Evolutionary conservation across 1,139 yeast genomes (phyloP), one percentile per base, ranked within the genome.

Genomic region (Meyerozyma elateridarum): DNA sequence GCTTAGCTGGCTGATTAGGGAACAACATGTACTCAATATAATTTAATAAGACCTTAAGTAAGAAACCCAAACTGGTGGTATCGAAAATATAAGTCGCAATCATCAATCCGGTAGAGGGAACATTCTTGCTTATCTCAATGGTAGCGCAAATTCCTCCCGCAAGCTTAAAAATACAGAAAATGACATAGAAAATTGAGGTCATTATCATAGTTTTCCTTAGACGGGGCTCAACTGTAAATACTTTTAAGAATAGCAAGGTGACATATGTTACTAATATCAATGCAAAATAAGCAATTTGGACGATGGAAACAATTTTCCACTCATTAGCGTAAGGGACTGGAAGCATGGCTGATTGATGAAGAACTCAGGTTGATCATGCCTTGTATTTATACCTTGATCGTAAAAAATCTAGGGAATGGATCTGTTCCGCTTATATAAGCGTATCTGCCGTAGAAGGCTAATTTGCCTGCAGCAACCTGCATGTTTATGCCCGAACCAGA

Each of bases 21-120:
- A 24, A 24, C 26, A 36, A 24, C 34, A 40, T 25, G 6, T 25
- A 28, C 27, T 42, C 41, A 28, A 45, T 18, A 24, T 40, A 38
- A 4, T 44, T 47, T 28, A 41, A 35, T 8, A 38, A n/a, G 14
- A 41, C n/a, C 24, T 38, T 47, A 18, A 45, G 40, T 8, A 46
- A 32, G 11, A 48, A 22, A 19, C 55, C 54, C 19, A 49, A 29
- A 5, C 52, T 43, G 15, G 46, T 35, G 8, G 46, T 37, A 30
- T 51, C 52, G 22, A 48, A 44, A 13, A 46, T 33, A 26, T 45
- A 50, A 2, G 54, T 36, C 5, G 48, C 51, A 31, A 45, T 46
- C 19, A 38, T 41, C 8, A 44, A 22, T 3, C 39, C 37, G 12
- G 15, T 11, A 25, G 36, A 36, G 13, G 40, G 39, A 2, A 18